Base-by-base conservation (phyloP, 106 monocot genomes). In the Dendrobium huoshanense region DNA sequence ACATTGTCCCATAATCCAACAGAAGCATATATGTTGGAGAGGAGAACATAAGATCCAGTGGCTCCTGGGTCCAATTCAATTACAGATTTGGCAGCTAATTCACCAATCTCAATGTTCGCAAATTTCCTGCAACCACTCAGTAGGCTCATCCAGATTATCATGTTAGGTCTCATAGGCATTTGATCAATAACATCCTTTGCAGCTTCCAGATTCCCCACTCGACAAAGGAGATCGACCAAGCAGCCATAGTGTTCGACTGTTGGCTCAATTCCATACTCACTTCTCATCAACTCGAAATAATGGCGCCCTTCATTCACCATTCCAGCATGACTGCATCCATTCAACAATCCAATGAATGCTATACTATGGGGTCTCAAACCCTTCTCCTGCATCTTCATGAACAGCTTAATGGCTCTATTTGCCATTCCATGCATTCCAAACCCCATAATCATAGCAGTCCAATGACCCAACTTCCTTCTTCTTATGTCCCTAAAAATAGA, bases 371-470 rank as follows among this genome's bases (percentile, higher is more conserved):
- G 77, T 24, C 47, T 68, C 41, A 77, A 29, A 33, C 82, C 82
- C 64, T 67, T 48, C 40, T 44, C 58, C 40, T 49, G 10, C 82
- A 82, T 82, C 16, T 82, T 33, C 24, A 11, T 5, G 77, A 82
- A 82, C 9, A 82, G 49, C 19, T 77, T 4, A 33, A 82, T 40
- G 16, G 77, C 77, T 22, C 10, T 15, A n/a, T 77, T 70, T 11
- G 82, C 65, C 82, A 65, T 82, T 17, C 77, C 82, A 51, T 77
- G 82, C 33, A 82, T 67, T 67, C 82, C 82, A 67, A 82, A 77
- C 15, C 82, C 82, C 45, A 82, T 74, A 37, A 82, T 68, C 49
- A 82, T 82, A 5, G 82, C 67, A 82, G 82, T 77, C 82, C 82
- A 82, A 77, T 82, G 82, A 41, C 82, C 82, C 77, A 82, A 37